Evolutionary conservation across 176 grass and related monocot species (phyloP).

Genomic region (Triticum turgidum): DNA sequence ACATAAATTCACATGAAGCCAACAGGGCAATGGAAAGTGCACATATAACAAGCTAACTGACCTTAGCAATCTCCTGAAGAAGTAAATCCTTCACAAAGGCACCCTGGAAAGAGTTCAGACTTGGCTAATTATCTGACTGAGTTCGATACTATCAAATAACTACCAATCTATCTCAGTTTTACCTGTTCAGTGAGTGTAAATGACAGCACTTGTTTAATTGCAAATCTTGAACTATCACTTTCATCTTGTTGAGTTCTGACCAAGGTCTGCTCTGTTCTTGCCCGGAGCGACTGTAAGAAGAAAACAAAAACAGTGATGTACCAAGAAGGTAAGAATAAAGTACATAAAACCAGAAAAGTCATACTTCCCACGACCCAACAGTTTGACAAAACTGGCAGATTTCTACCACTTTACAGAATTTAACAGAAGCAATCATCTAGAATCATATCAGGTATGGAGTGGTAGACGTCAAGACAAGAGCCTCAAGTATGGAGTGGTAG

Average conservation of each 20-base stretch:
- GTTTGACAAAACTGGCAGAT: background rate
- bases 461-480: too few species aligned
- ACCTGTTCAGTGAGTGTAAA: constrained; percentile 93
- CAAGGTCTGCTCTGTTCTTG: constrained; percentile 73
- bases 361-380: background rate
- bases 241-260: constrained; percentile 49
- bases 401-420: background rate
- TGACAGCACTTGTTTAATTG: constrained; percentile 81
- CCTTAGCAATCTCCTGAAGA: constrained; percentile 92
- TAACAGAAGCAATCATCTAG: background rate
- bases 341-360: constrained; percentile 8
- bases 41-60: constrained; percentile 28
- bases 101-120: constrained; percentile 67
- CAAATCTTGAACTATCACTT: constrained; percentile 51
- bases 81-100: constrained; percentile 98
- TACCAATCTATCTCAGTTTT: constrained; percentile 11
- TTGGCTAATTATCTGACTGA: constrained; percentile 17
- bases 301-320: constrained; percentile 9
- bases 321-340: background rate
- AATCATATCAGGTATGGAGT: background rate
- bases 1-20: background rate
- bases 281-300: constrained; percentile 74
- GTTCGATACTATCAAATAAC: constrained; percentile 9
- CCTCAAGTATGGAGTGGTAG: too few species aligned
- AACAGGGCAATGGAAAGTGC: background rate